These are phyloP conservation scores for Myriosclerotinia scirpicola DNA, from an alignment of 2,329 filamentous ascomycete genomes.

Conservation along the genomic window DNA sequence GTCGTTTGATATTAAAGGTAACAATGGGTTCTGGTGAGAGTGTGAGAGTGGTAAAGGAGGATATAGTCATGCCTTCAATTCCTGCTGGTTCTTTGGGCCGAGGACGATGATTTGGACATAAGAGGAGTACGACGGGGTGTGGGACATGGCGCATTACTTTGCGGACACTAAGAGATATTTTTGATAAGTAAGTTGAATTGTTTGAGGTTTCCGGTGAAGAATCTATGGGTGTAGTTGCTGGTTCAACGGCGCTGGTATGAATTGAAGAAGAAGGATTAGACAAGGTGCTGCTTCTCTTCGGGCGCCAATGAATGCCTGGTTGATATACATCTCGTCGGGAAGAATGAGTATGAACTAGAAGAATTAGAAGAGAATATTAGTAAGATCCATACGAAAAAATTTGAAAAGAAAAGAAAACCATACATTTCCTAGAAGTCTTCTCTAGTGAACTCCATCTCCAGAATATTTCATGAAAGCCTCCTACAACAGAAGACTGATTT, in stretches of 20 bases:
- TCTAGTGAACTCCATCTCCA: constrained; percentile 14
- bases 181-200: neutral
- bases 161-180: constrained; percentile 29
- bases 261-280: neutral
- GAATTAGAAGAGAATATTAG: neutral
- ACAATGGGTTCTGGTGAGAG: constrained; percentile 38
- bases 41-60: constrained; percentile 40
- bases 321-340: neutral
- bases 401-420: neutral
- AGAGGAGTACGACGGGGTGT: constrained; percentile 38
- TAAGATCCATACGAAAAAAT: neutral
- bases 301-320: constrained; percentile 4
- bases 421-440: constrained; percentile 15
- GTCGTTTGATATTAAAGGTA: constrained; percentile 40
- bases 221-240: neutral
- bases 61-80: constrained; percentile 39
- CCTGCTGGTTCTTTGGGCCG: neutral
- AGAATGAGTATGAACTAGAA: neutral
- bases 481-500: neutral
- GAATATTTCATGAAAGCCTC: constrained; percentile 12
- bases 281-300: constrained; percentile 1
- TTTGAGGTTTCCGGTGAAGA: neutral
- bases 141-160: constrained; percentile 38
- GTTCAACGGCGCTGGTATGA: neutral
- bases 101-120: constrained; percentile 24